These are phyloP conservation scores for Acacia concinna DNA, from an alignment of 331 rosid genomes.

Conservation along the genomic window DNA sequence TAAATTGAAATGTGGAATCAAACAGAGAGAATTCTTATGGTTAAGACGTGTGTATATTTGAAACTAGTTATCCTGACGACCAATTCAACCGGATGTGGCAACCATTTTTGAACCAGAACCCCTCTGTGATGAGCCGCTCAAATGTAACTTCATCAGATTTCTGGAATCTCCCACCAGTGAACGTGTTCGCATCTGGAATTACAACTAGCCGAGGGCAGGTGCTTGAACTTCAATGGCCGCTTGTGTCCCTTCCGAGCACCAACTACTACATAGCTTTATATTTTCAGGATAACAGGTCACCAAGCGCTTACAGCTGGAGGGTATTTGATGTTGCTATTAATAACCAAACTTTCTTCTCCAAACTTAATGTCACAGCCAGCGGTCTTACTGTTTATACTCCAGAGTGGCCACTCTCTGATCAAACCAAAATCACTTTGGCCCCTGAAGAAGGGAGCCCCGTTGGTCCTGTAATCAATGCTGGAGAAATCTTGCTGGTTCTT, in stretches of 20 bases:
- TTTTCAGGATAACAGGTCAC: slow-evolving; percentile 73
- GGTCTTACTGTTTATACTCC: slow-evolving; percentile 68
- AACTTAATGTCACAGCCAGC: slow-evolving; percentile 56
- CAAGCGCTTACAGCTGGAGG: slow-evolving; percentile 80
- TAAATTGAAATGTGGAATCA: slow-evolving; percentile 6
- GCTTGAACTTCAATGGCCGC: slow-evolving; percentile 71
- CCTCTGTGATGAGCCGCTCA: slow-evolving; percentile 40
- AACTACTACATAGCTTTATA: slow-evolving; percentile 73
- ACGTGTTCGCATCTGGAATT: slow-evolving; percentile 43
- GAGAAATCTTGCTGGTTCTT: slow-evolving; percentile 63
- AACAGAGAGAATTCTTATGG: slow-evolving; percentile 35
- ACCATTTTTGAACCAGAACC: slow-evolving; percentile 60
- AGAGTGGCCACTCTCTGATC: slow-evolving; percentile 76
- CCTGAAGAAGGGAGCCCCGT: slow-evolving; percentile 45
- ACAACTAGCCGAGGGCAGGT: slow-evolving; percentile 63
- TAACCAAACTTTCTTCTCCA: slow-evolving; percentile 49
- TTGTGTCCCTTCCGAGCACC: slow-evolving; percentile 48
- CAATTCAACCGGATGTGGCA: slow-evolving; percentile 80
- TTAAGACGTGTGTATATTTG: slow-evolving; percentile 37
- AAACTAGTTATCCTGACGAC: slow-evolving; percentile 87
- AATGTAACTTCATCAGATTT: slow-evolving; percentile 56
- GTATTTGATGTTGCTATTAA: slow-evolving; percentile 61
- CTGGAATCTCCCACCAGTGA: slow-evolving; percentile 80
- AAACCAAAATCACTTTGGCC: slow-evolving; percentile 49
- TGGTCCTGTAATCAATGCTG: slow-evolving; percentile 83